Percentiles rank a stretch among this genome's conserved stretches.
Evolutionary conservation across 2,329 filamentous ascomycete species (phyloP).

Genomic region (Trichoderma cornu-damae): DNA sequence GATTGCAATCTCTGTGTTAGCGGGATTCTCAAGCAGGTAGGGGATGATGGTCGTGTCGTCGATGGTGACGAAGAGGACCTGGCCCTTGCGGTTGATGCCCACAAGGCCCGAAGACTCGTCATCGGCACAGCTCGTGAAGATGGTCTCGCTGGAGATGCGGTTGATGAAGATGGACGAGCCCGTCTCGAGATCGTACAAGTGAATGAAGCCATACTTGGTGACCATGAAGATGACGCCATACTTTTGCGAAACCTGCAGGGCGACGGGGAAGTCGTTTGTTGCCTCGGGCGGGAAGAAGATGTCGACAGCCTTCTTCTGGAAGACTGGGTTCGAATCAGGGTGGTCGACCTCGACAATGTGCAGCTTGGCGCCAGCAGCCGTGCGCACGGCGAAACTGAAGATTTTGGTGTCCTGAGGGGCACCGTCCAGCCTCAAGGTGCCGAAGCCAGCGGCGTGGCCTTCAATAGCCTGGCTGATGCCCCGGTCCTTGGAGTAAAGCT

Average conservation of each 20-base stretch:
- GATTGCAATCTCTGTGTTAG: slow-evolving; percentile 87
- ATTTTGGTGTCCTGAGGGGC: slow-evolving; percentile 88
- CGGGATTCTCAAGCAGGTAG: slow-evolving; percentile 93
- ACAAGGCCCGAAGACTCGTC: slow-evolving; percentile 80
- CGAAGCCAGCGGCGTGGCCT: slow-evolving; percentile 92
- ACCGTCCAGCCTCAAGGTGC: slow-evolving; percentile 80
- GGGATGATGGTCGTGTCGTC: slow-evolving; percentile 89
- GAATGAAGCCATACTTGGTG: slow-evolving; percentile 98
- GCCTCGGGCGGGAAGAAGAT: slow-evolving; percentile 97
- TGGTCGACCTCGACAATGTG: slow-evolving; percentile 98
- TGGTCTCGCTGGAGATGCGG: slow-evolving; percentile 97
- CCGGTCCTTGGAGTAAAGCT: slow-evolving; percentile 92
- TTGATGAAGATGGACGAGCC: slow-evolving; percentile 99
- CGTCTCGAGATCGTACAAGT: slow-evolving; percentile 95
- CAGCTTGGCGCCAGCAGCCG: slow-evolving; percentile 83
- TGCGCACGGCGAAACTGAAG: slow-evolving; percentile 93
- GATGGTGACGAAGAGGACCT: slow-evolving; percentile 89
- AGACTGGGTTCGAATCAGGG: slow-evolving; percentile 78
- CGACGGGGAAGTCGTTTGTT: slow-evolving; percentile 94
- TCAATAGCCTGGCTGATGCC: slow-evolving; percentile 98
- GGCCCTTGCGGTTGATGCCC: slow-evolving; percentile 94
- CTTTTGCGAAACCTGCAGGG: slow-evolving; percentile 93
- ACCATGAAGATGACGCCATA: slow-evolving; percentile 97
- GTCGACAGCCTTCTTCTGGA: slow-evolving; percentile 93
- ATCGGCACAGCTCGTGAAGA: slow-evolving; percentile 89